Conservation (phyloP, 257 asterid species). For the Gentiana straminea region DNA sequence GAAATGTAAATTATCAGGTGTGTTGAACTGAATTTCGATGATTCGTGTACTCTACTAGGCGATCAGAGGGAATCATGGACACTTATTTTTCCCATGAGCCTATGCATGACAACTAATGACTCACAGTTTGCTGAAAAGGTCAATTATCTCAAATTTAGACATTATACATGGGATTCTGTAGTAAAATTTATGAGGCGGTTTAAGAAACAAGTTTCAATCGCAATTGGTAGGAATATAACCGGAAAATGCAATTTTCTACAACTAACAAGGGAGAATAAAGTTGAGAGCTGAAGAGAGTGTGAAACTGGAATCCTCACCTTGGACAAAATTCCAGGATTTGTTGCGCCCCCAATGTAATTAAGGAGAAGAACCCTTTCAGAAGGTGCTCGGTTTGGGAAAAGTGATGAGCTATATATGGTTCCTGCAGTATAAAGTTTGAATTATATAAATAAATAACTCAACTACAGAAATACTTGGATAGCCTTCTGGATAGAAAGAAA, state of each 20-base stretch:
- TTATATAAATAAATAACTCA: neutral
- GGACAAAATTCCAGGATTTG: conserved; percentile 64
- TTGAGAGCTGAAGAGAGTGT: neutral
- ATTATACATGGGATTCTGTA: too few species aligned
- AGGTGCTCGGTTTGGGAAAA: conserved; percentile 97
- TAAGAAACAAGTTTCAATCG: too few species aligned
- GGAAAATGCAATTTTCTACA: too few species aligned
- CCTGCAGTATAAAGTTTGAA: conserved; percentile 40
- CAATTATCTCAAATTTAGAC: neutral
- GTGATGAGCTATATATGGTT: conserved; percentile 93
- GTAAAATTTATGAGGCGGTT: too few species aligned
- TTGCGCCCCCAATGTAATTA: conserved; percentile 95
- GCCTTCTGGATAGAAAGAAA: neutral
- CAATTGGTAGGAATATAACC: too few species aligned
- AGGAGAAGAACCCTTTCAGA: conserved; percentile 77
- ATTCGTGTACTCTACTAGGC: too few species aligned
- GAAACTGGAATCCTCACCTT: conserved; percentile 38
- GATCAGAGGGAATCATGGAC: neutral
- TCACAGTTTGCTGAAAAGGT: neutral
- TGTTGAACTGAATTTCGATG: too few species aligned
- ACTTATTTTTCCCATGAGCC: neutral
- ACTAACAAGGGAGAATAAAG: too few species aligned
- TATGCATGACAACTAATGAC: too few species aligned
- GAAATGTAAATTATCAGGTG: too few species aligned
- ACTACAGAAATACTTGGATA: too few species aligned